These are phyloP conservation scores for Pseudocercospora vitis DNA, from an alignment of 2,329 filamentous ascomycete genomes.

Conservation along the genomic window DNA sequence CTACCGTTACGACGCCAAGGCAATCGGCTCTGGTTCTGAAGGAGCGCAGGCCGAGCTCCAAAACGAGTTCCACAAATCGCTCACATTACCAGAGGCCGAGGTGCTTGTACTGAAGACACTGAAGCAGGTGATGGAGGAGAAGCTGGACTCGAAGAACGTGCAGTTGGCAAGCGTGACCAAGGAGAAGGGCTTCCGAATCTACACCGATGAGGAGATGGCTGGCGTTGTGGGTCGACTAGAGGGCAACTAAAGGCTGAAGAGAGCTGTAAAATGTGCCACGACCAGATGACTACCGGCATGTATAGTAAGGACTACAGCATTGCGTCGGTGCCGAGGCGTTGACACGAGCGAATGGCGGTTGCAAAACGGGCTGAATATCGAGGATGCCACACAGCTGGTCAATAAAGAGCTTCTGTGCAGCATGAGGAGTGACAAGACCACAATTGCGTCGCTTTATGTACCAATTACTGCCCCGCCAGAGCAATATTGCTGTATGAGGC, in stretches of 20 bases:
- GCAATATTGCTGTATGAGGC: too few relatives aligned
- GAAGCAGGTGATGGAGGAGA: slow-evolving; percentile 99
- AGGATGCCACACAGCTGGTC: not conserved
- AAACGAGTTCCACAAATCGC: slow-evolving; percentile 97
- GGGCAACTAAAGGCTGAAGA: slow-evolving; percentile 42
- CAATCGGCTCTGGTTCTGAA: slow-evolving; percentile 95
- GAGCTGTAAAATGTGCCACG: slow-evolving; percentile 13
- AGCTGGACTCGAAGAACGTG: slow-evolving; percentile 97
- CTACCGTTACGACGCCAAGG: slow-evolving; percentile 98
- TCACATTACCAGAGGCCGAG: slow-evolving; percentile 90
- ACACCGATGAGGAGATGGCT: slow-evolving; percentile 96
- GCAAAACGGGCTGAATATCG: not conserved
- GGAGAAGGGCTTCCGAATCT: slow-evolving; percentile 98
- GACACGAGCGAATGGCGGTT: not conserved
- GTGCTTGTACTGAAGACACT: slow-evolving; percentile 94
- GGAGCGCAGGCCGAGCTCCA: slow-evolving; percentile 97
- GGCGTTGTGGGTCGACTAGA: slow-evolving; percentile 79
- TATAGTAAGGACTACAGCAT: slow-evolving; percentile 27
- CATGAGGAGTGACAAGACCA: not conserved
- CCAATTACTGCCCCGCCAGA: too few relatives aligned
- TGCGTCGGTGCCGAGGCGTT: slow-evolving; percentile 18
- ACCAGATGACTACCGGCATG: slow-evolving; percentile 14
- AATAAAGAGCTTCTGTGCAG: not conserved
- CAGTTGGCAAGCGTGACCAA: slow-evolving; percentile 97
- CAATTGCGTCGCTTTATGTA: too few relatives aligned